These are phyloP conservation scores for Sugiyamaella smithiae DNA, from an alignment of 805 yeast species.

Conservation along the genomic window DNA sequence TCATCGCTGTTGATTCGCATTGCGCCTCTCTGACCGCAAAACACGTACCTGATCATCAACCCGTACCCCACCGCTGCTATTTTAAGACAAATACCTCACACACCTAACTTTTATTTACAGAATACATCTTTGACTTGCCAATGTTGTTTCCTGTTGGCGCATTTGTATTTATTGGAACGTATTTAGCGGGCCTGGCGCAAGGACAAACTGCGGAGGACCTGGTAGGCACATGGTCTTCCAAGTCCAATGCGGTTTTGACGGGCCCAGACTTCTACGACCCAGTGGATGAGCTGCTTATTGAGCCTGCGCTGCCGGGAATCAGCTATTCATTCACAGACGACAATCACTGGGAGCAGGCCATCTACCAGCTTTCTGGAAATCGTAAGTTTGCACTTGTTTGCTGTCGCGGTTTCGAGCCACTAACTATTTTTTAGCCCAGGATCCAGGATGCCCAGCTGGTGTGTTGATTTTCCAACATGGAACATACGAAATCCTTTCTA, in stretches of 20 bases:
- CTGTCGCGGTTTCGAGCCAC: neutral
- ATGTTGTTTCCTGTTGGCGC: neutral
- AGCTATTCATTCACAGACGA: slow-evolving; percentile 90
- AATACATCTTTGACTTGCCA: neutral
- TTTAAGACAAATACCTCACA: no score
- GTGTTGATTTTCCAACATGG: slow-evolving; percentile 89
- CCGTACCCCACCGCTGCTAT: no score
- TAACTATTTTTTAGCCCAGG: slow-evolving; percentile 35
- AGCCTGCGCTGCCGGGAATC: slow-evolving; percentile 94
- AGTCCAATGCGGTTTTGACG: slow-evolving; percentile 90
- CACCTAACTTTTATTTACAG: no score
- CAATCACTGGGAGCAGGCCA: slow-evolving; percentile 87
- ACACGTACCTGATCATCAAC: no score
- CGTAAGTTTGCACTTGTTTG: slow-evolving; percentile 32
- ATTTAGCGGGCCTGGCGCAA: neutral
- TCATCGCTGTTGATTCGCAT: no score
- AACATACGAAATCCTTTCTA: slow-evolving; percentile 54
- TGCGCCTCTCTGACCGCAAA: no score
- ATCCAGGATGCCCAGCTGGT: slow-evolving; percentile 83
- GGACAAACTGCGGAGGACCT: slow-evolving; percentile 31
- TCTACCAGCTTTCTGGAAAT: slow-evolving; percentile 73
- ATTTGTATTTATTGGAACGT: neutral
- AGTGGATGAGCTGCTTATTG: slow-evolving; percentile 87
- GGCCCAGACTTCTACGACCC: slow-evolving; percentile 97
- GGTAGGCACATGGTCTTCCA: slow-evolving; percentile 94